Conservation (phyloP, 1,284 basidiomycete species). For the Cryptococcus sp. region DNA sequence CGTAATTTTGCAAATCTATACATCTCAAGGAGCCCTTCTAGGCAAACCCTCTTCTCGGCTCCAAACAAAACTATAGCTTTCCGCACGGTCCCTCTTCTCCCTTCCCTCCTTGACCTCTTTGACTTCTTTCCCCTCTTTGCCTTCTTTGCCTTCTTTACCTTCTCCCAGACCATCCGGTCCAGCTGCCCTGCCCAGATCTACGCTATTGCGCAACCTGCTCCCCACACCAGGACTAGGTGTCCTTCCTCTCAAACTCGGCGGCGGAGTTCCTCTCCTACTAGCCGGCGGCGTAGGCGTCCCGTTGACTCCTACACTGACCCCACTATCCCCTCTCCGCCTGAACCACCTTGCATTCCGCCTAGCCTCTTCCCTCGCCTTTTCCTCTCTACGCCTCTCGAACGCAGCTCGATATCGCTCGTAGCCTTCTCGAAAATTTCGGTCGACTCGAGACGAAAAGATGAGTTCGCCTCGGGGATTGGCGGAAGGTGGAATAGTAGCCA, state of each 20-base stretch:
- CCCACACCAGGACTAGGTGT: conserved; percentile 13
- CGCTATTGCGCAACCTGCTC: neutral
- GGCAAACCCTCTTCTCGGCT: neutral
- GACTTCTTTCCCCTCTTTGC: neutral
- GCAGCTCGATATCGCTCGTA: conserved; percentile 87
- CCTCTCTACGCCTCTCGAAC: conserved; percentile 78
- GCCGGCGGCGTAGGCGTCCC: conserved; percentile 20
- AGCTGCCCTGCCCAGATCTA: neutral
- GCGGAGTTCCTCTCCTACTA: conserved; percentile 21
- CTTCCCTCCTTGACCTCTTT: neutral
- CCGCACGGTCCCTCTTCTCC: conserved; percentile 17
- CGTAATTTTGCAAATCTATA: neutral
- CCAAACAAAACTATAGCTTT: conserved; percentile 29
- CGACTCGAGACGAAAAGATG: conserved; percentile 87
- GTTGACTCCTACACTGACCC: neutral
- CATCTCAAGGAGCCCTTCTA: conserved; percentile 1
- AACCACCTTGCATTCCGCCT: conserved; percentile 6
- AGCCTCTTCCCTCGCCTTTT: conserved; percentile 48
- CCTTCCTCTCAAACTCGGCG: conserved; percentile 7
- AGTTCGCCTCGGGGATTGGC: conserved; percentile 90
- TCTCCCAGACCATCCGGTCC: neutral
- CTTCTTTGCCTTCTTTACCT: neutral
- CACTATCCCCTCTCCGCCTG: neutral
- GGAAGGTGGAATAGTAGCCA: conserved; percentile 80
- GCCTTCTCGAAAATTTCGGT: conserved; percentile 73